These are phyloP conservation scores for Elymus sibiricus DNA, from an alignment of 176 grass and related monocot genomes.

Conservation along the genomic window DNA sequence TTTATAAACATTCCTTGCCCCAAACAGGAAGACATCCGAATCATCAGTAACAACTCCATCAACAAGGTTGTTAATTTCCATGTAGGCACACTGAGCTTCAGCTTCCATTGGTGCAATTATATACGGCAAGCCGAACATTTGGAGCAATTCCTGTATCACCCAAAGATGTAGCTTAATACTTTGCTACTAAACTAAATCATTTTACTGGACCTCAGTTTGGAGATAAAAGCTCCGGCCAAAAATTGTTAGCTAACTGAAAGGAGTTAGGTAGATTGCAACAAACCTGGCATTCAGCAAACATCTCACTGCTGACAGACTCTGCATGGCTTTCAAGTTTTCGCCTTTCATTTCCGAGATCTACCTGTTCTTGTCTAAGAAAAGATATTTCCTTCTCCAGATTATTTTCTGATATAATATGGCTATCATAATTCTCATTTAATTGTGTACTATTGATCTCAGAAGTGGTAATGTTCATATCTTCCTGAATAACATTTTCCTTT, in stretches of 20 bases:
- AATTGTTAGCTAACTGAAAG: not conserved
- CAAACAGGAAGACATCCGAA: constrained; percentile 98
- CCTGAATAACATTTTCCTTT: constrained; percentile 22
- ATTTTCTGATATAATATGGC: constrained; percentile 41
- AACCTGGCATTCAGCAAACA: constrained; percentile 99
- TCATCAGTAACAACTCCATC: constrained; percentile 98
- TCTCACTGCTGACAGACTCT: constrained; percentile 90
- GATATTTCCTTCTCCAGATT: constrained; percentile 81
- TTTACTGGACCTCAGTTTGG: constrained; percentile 11
- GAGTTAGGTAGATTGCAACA: constrained; percentile 12
- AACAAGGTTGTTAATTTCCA: constrained; percentile 94
- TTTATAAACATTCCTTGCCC: constrained; percentile 89
- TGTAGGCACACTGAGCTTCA: constrained; percentile 98
- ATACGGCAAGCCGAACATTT: constrained; percentile 99
- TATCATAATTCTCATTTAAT: constrained; percentile 26
- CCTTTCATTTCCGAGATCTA: constrained; percentile 79
- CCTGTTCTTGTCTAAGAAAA: constrained; percentile 72
- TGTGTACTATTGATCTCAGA: constrained; percentile 24
- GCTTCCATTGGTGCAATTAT: constrained; percentile 95
- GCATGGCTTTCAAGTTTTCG: constrained; percentile 84
- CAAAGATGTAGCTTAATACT: constrained; percentile 10
- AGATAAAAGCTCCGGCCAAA: constrained; percentile 9
- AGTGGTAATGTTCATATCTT: not conserved
- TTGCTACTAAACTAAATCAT: constrained; percentile 7
- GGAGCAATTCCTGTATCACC: constrained; percentile 82